Conservation (phyloP, 2,329 filamentous ascomycete species). For the Balansia obtecta region DNA sequence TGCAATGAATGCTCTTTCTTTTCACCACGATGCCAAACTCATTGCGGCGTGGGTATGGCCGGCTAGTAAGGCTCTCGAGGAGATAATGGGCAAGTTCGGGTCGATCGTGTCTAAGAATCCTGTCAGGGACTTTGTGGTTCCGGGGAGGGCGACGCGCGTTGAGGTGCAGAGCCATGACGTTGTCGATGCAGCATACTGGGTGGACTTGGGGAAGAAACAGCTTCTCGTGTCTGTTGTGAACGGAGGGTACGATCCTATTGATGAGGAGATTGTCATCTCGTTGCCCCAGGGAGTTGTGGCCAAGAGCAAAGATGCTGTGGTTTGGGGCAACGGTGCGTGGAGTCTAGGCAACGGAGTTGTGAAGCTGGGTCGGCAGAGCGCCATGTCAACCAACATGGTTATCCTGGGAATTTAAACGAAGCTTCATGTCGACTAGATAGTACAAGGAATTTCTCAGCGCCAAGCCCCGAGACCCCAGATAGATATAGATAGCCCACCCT, state of each 20-base stretch:
- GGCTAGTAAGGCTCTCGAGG: constrained; percentile 22
- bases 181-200: constrained; percentile 14
- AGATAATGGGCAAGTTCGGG: constrained; percentile 26
- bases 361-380: constrained; percentile 6
- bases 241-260: constrained; percentile 10
- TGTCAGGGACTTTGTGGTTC: constrained; percentile 27
- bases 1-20: constrained; percentile 31
- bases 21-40: constrained; percentile 32
- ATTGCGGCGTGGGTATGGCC: constrained; percentile 35
- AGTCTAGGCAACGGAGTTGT: constrained; percentile 4
- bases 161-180: constrained; percentile 2
- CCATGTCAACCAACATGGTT: constrained; percentile 15
- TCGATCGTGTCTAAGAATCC: constrained; percentile 22
- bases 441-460: too few species aligned
- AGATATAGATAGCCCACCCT: too few species aligned
- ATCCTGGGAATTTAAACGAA: constrained; percentile 4
- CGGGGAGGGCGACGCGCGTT: constrained; percentile 13
- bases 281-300: constrained; percentile 7
- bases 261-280: constrained; percentile 7
- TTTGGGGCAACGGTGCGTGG: constrained; percentile 13
- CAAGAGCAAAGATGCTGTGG: constrained; percentile 5
- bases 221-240: constrained; percentile 14
- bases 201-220: constrained; percentile 2
- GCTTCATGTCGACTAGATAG: neutral
- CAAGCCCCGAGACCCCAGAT: neutral